Conservation (phyloP, 208 protist species). For the Acanthamoeba quina region DNA sequence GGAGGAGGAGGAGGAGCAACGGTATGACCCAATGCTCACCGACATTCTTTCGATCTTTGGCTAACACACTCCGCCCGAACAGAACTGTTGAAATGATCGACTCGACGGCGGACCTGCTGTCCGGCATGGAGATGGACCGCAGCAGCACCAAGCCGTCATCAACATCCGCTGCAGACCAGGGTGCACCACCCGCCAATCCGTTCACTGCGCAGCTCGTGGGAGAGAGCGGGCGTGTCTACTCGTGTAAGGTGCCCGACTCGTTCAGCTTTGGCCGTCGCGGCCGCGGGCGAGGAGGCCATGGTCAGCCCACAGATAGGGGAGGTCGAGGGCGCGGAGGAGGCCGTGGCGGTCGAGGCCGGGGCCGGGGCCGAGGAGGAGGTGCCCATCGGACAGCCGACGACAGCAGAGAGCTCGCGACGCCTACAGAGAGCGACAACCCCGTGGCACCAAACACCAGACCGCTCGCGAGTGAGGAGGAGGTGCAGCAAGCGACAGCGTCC, state of each 20-base stretch:
- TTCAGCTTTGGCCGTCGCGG: slow-evolving; percentile 16
- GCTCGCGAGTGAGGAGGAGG: too few species aligned
- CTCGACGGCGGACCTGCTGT: background rate
- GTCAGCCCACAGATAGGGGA: background rate
- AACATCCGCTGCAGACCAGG: background rate
- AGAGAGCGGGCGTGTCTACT: background rate
- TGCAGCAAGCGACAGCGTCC: too few species aligned
- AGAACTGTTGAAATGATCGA: slow-evolving; percentile 51
- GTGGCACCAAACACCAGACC: too few species aligned
- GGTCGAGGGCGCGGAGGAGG: slow-evolving; percentile 1
- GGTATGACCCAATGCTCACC: background rate
- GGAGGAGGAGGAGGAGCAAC: background rate
- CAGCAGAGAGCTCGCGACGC: too few species aligned
- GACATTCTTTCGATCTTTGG: background rate
- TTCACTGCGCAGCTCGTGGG: slow-evolving; percentile 31
- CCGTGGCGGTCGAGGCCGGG: background rate
- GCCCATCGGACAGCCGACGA: too few species aligned
- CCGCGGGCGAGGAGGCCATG: background rate
- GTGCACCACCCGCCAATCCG: background rate
- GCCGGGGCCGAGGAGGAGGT: background rate
- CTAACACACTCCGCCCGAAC: background rate
- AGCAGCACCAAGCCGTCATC: background rate
- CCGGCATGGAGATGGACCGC: background rate
- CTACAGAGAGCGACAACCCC: too few species aligned
- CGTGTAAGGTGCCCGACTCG: slow-evolving; percentile 27